Base-by-base conservation (phyloP, 345 rosid genomes). In the Eucalyptus pauciflora region DNA sequence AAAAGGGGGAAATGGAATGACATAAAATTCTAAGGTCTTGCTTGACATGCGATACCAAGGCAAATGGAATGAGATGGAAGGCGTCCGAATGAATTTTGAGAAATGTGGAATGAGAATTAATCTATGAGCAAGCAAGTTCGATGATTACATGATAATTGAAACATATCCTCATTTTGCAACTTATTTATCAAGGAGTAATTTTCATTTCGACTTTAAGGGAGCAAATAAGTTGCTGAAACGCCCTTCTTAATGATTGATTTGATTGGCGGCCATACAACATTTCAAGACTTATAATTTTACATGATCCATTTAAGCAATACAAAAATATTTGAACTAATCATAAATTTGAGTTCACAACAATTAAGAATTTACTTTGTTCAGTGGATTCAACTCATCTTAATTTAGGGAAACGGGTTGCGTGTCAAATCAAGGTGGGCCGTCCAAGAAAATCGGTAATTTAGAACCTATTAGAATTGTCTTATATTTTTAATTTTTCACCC, bases 1-100 rank as follows among this genome's bases (percentile, higher is more conserved):
- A 13, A 13, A 29, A 58, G 0, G 3, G 8, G 8, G 8, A 4
- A 8, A 62, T 62, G 16, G 33, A 7, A 62, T 62, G 31, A 2
- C 58, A 52, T 62, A 27, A 62, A 62, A 62, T 0, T 62, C 33
- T 62, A 29, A 62, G 69, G 9, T 62, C 17, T 0, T 7, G 1
- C n/a, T 62, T 62, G 71, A 0, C 8, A 62, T 62, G 9, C 2
- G 3, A 29, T n/a, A 7, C 5, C 1, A 0, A 62, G 3, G 71
- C 17, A 29, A 62, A 7, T 0, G 5, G 5, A 29, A 29, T 13
- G 71, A 62, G 33, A 29, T 13, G 71, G 5, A 62, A 29, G 2
- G 18, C 0, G 8, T 62, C 8, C 1, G 1, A 62, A 29, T 62
- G 33, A 29, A 13, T 62, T 62, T 62, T n/a, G 8, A 7, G 33